Conservation (phyloP, 306 rosid genomes). For the Cyclanthera cordifolia region DNA sequence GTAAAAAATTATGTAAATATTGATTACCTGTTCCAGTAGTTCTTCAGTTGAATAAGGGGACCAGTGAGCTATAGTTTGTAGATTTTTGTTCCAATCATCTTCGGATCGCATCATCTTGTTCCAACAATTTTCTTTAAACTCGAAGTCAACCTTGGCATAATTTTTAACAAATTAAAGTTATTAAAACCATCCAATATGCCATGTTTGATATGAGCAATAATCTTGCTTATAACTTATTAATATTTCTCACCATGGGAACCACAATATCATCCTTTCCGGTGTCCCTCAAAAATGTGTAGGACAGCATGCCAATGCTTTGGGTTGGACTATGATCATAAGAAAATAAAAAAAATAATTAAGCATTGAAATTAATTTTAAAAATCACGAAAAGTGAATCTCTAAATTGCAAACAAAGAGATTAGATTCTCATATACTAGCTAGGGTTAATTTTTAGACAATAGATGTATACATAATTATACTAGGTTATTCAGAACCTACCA, state of each 20-base stretch:
- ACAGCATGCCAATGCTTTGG: slow-evolving; percentile 81
- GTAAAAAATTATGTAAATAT: background rate
- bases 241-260: slow-evolving; percentile 92
- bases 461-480: too few relatives aligned
- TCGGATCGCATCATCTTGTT: slow-evolving; percentile 43
- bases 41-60: slow-evolving; percentile 58
- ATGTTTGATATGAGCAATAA: background rate
- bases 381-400: too few relatives aligned
- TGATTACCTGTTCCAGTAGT: slow-evolving; percentile 44
- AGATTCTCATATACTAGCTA: too few relatives aligned
- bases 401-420: too few relatives aligned
- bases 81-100: slow-evolving; percentile 58
- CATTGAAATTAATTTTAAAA: too few relatives aligned
- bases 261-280: slow-evolving; percentile 90
- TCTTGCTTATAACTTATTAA: background rate
- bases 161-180: background rate
- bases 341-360: background rate
- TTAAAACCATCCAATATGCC: background rate
- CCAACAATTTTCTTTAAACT: slow-evolving; percentile 42
- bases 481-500: slow-evolving; percentile 28
- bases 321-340: slow-evolving; percentile 37
- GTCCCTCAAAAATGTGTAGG: slow-evolving; percentile 82
- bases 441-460: too few relatives aligned
- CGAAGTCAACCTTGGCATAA: slow-evolving; percentile 63
- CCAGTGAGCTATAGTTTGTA: slow-evolving; percentile 64